Evolutionary conservation across 805 yeast species (phyloP).

Genomic region (Saccharomycopsis javanensis): DNA sequence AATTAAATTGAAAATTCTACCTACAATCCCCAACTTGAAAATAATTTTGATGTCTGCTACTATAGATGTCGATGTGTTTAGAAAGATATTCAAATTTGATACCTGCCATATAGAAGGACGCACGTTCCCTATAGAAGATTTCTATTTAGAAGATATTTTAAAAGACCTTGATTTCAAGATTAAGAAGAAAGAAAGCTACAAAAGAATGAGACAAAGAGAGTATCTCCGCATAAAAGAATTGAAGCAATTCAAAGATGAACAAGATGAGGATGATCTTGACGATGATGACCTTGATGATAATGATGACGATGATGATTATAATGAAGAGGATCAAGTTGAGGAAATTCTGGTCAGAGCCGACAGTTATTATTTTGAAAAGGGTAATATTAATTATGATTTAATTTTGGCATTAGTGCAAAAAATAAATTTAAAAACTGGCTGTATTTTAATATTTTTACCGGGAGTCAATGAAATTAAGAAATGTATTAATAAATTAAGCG

Average conservation of each 20-base stretch:
- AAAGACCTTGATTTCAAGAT: constrained; percentile 47
- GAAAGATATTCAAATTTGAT: constrained; percentile 46
- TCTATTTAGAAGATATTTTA: constrained; percentile 60
- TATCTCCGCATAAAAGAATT: constrained; percentile 11
- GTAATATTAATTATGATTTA: constrained; percentile 67
- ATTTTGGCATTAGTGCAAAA: constrained; percentile 45
- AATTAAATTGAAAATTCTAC: constrained; percentile 36
- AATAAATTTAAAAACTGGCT: constrained; percentile 54
- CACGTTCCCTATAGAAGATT: constrained; percentile 82
- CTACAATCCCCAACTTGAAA: constrained; percentile 51
- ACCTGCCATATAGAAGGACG: constrained; percentile 85
- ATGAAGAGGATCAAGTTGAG: constrained; percentile 23
- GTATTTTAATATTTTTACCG: constrained; percentile 77
- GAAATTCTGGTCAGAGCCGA: constrained; percentile 49
- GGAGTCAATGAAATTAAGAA: constrained; percentile 82
- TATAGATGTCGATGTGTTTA: constrained; percentile 60
- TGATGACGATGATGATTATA: constrained; percentile 20
- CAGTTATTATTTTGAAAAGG: constrained; percentile 53
- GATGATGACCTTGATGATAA: constrained; percentile 19
- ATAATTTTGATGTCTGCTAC: constrained; percentile 92
- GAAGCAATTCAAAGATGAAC: constrained; percentile 20
- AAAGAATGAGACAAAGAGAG: constrained; percentile 19
- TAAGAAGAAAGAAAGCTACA: constrained; percentile 11
- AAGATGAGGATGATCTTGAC: constrained; percentile 14
- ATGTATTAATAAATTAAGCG: constrained; percentile 31